phyloP scores from a whole-genome alignment of 371 early-diverging fungal genomes.

The Syncephalis fuscata region DNA sequence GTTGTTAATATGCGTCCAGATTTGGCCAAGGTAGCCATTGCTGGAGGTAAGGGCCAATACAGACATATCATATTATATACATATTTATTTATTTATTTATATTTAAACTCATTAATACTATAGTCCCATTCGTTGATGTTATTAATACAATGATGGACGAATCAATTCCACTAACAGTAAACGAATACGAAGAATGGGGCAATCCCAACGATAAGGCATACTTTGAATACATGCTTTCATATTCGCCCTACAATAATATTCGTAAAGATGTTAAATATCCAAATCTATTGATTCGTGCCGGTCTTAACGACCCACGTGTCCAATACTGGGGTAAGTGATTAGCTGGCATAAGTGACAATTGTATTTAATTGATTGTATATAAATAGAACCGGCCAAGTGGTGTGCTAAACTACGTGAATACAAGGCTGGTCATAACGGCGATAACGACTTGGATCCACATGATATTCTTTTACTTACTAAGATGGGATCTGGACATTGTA shows the following conservation, averaged over 20 bases:
- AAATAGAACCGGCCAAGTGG: slow-evolving; percentile 38
- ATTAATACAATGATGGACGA: slow-evolving; percentile 33
- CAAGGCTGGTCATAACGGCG: neutral
- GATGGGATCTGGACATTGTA: slow-evolving; percentile 6
- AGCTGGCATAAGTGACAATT: neutral
- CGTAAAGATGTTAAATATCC: slow-evolving; percentile 16
- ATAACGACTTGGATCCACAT: neutral
- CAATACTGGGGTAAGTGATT: slow-evolving; percentile 16
- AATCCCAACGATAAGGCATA: slow-evolving; percentile 20
- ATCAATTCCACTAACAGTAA: slow-evolving; percentile 30
- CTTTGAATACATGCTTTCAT: slow-evolving; percentile 22
- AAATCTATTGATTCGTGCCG: slow-evolving; percentile 33
- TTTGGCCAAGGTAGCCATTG: slow-evolving; percentile 28
- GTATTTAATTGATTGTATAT: slow-evolving; percentile 4
- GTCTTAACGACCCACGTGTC: slow-evolving; percentile 47
- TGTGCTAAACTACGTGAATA: slow-evolving; percentile 24
- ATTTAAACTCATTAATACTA: too few relatives aligned
- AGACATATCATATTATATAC: too few relatives aligned
- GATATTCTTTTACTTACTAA: neutral
- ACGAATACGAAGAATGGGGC: slow-evolving; percentile 33
- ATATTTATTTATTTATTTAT: neutral
- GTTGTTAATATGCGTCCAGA: slow-evolving; percentile 35
- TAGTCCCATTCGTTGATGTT: slow-evolving; percentile 29
- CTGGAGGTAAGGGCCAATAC: slow-evolving; percentile 10
- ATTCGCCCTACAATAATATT: slow-evolving; percentile 23